phyloP scores from a whole-genome alignment of 1,284 basidiomycete genomes.

The Melanopsichium pennsylvanicum region DNA sequence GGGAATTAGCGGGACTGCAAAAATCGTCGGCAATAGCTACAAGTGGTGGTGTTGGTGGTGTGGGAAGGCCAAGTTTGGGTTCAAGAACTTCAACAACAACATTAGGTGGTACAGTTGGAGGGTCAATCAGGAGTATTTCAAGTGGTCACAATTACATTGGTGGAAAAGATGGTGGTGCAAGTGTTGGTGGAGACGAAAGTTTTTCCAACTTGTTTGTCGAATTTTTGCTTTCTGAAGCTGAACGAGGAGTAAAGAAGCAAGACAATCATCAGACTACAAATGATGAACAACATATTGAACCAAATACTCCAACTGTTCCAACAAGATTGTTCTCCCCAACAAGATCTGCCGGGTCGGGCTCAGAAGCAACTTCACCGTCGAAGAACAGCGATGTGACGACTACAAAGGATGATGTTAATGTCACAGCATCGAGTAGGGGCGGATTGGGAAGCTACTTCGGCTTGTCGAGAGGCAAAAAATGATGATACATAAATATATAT shows the following conservation, averaged over 20 bases:
- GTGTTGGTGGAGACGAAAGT: conserved; percentile 45
- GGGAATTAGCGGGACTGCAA: conserved; percentile 88
- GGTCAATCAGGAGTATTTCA: no score
- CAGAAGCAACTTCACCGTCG: background rate
- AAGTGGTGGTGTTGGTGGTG: background rate
- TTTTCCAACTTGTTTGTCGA: conserved; percentile 64
- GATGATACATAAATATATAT: background rate
- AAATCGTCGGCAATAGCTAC: no score
- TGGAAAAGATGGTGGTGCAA: no score
- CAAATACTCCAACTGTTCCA: conserved; percentile 2
- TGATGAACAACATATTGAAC: no score
- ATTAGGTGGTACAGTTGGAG: no score
- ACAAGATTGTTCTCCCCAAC: conserved; percentile 9
- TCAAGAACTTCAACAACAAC: background rate
- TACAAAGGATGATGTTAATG: background rate
- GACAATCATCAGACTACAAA: no score
- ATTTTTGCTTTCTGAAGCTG: conserved; percentile 61
- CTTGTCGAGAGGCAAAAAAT: conserved; percentile 10
- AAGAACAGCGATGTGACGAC: background rate
- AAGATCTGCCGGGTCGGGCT: background rate
- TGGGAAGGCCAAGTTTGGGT: background rate
- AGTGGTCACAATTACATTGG: no score
- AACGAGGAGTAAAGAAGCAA: conserved; percentile 25
- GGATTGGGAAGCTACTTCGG: conserved; percentile 32
- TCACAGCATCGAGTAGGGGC: conserved; percentile 7